phyloP scores from a whole-genome alignment of 2,329 filamentous ascomycete genomes.

The Chalaropsis ovoidea region DNA sequence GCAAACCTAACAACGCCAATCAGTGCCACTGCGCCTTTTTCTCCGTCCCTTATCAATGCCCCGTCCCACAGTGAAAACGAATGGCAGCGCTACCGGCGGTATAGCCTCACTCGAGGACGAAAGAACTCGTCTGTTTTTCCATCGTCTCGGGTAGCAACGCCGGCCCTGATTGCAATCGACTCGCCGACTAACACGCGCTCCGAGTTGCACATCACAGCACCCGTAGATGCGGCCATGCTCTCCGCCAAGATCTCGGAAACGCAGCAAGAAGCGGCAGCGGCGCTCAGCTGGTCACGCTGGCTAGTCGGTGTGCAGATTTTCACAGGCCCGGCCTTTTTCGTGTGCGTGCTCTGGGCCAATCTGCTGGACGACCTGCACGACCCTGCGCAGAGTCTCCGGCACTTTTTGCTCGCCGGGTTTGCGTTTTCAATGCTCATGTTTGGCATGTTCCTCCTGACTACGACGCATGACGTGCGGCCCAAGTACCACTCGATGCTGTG shows the following conservation, averaged over 20 bases:
- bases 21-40: constrained; percentile 33
- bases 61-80: constrained; percentile 31
- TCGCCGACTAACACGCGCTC: constrained; percentile 26
- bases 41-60: background rate
- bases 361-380: constrained; percentile 48
- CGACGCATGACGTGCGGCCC: constrained; percentile 55
- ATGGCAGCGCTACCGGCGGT: constrained; percentile 50
- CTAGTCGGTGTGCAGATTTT: constrained; percentile 76
- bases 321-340: constrained; percentile 73
- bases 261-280: constrained; percentile 31
- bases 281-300: constrained; percentile 78
- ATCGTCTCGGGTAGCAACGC: constrained; percentile 31
- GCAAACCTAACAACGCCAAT: background rate
- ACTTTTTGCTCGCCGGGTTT: constrained; percentile 54
- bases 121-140: constrained; percentile 27
- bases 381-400: constrained; percentile 43
- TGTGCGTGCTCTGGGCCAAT: constrained; percentile 65
- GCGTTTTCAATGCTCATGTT: constrained; percentile 59
- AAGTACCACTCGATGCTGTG: constrained; percentile 70
- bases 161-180: constrained; percentile 30
- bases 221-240: constrained; percentile 17
- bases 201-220: constrained; percentile 9
- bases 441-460: constrained; percentile 55
- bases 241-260: constrained; percentile 19
- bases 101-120: constrained; percentile 33